phyloP scores from a whole-genome alignment of 345 rosid genomes.

The Eucalyptus curtisii region DNA sequence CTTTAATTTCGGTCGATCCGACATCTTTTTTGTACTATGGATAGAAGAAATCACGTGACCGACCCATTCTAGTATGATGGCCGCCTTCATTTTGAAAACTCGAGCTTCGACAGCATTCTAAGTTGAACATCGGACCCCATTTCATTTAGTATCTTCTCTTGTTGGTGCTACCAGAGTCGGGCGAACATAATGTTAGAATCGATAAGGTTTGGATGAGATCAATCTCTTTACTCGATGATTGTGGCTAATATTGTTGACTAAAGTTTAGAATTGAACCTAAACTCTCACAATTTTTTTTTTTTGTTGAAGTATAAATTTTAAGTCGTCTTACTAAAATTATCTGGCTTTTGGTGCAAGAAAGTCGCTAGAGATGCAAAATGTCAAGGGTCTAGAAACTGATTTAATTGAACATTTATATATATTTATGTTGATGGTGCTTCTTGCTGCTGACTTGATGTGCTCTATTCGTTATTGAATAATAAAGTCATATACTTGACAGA shows the following conservation, averaged over 20 bases:
- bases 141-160: not conserved
- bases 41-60: not conserved
- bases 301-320: not conserved
- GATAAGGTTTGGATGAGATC: not conserved
- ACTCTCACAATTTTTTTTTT: not conserved
- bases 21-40: not conserved
- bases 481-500: not conserved
- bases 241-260: no score
- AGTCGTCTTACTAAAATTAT: not conserved
- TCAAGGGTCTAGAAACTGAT: not conserved
- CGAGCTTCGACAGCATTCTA: not conserved
- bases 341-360: not conserved
- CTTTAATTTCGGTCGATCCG: not conserved
- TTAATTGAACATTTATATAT: not conserved
- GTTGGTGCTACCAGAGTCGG: not conserved
- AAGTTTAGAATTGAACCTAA: not conserved
- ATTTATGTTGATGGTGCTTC: not conserved
- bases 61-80: not conserved
- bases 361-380: not conserved
- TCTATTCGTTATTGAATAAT: not conserved
- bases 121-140: not conserved
- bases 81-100: rapidly evolving
- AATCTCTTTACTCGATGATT: not conserved
- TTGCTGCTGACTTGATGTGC: not conserved
- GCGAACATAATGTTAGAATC: rapidly evolving